Base-by-base conservation (phyloP, 345 rosid genomes). In the Salix arbutifolia region DNA sequence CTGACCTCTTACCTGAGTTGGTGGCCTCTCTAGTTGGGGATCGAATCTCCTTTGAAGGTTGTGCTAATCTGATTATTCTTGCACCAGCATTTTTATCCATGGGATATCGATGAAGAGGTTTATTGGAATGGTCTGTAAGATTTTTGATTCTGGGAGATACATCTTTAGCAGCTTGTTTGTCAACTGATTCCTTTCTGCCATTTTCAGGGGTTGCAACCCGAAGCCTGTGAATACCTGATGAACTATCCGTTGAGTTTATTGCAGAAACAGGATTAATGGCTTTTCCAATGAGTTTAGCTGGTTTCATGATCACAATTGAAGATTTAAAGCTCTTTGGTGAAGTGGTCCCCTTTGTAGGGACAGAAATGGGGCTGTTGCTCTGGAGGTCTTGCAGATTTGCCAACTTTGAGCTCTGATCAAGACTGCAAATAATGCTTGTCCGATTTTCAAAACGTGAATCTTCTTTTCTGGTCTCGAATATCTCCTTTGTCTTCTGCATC, bases 401-500 rank as follows among this genome's bases (percentile, higher is more conserved):
- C 69, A 68, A 67, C 74, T 77, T 80, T 65, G 78, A 74, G 78
- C 74, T 84, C 79, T 76, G 87, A 68, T 77, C 78, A 74, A 81
- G 60, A 66, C 50, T 81, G 76, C 77, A 65, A 65, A 18, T 53
- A 7, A 44, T 79, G 73, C 74, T 71, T 75, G 81, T 72, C 74
- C 42, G 84, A 69, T 76, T 76, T 44, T 18, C 74, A 65, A 80
- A 76, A 44, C 77, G 81, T 70, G 81, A 48, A 78, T 50, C 78
- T 61, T 78, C 89, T 68, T 90, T 81, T 62, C 83, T 84, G 77
- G 80, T 78, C 23, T 85, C 86, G 37, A 81, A 72, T 68, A 78
- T 71, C 58, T 84, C 86, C 66, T 89, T 86, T 2, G 86, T 83
- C 84, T 89, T 91, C 80, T 92, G 92, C 94, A 88, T 93, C 67